phyloP scores from a whole-genome alignment of 768 basidiomycete genomes.

The Mycena capillaripes region DNA sequence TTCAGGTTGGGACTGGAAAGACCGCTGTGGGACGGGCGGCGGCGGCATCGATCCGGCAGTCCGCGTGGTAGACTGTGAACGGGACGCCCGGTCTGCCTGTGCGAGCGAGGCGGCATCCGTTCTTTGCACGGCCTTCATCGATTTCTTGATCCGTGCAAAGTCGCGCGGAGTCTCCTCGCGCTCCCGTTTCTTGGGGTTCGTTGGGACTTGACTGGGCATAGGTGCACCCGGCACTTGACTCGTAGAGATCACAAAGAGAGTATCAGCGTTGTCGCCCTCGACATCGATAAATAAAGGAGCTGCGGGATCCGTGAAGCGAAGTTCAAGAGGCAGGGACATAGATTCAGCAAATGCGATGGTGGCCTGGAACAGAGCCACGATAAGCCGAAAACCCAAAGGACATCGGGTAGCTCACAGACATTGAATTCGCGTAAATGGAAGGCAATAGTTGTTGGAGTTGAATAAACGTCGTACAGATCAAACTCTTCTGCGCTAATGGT shows the following conservation, averaged over 20 bases:
- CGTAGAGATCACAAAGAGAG: conserved; percentile 85
- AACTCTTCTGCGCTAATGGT: conserved; percentile 86
- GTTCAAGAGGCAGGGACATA: conserved; percentile 71
- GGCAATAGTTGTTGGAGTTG: conserved; percentile 75
- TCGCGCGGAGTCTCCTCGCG: conserved; percentile 57
- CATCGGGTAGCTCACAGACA: conserved; percentile 55
- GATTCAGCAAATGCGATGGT: conserved; percentile 86
- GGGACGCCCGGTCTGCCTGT: conserved; percentile 26
- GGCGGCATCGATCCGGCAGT: conserved; percentile 56
- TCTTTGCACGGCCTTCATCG: conserved; percentile 65
- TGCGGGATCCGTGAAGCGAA: conserved; percentile 83
- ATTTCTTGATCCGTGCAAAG: conserved; percentile 61
- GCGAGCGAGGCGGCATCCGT: conserved; percentile 43
- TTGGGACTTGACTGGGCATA: conserved; percentile 38
- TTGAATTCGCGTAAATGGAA: conserved; percentile 91
- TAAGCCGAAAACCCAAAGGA: not conserved
- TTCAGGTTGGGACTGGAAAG: conserved; percentile 26
- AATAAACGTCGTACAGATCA: conserved; percentile 78
- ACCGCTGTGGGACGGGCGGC: conserved; percentile 46
- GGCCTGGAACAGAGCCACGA: conserved; percentile 61
- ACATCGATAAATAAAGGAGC: conserved; percentile 85
- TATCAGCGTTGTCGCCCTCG: conserved; percentile 74
- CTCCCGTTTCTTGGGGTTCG: conserved; percentile 57
- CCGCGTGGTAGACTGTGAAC: conserved; percentile 43
- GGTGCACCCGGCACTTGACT: conserved; percentile 66